Percentiles rank a stretch among this genome's conserved stretches.
phyloP scores from a whole-genome alignment of 345 rosid genomes.

The Microthlaspi erraticum region DNA sequence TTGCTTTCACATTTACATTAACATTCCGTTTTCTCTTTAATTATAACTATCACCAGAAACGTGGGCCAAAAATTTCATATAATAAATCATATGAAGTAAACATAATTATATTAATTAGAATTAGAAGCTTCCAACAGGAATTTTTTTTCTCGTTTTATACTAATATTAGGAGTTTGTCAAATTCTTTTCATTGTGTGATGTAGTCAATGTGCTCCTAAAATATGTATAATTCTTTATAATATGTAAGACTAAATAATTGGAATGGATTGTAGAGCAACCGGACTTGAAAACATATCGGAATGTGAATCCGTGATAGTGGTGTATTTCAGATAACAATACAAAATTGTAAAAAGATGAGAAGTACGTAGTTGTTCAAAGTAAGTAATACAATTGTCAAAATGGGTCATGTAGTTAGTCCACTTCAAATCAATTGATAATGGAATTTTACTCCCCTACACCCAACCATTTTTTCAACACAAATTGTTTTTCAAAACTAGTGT shows the following conservation, averaged over 20 bases:
- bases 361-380: slow-evolving; percentile 32
- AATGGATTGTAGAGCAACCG: slow-evolving; percentile 2
- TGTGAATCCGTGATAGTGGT: slow-evolving; percentile 38
- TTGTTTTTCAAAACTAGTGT: slow-evolving; percentile 1
- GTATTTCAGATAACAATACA: neutral
- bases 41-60: slow-evolving; percentile 16
- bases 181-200: neutral
- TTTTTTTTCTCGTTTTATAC: neutral
- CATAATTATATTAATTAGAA: neutral
- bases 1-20: slow-evolving; percentile 40
- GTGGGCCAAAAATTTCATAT: slow-evolving; percentile 12
- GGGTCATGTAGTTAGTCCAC: slow-evolving; percentile 43
- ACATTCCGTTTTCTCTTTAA: slow-evolving; percentile 22
- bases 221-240: neutral
- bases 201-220: neutral
- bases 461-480: slow-evolving; percentile 29
- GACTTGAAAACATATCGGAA: slow-evolving; percentile 17
- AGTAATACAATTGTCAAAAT: slow-evolving; percentile 40
- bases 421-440: slow-evolving; percentile 47
- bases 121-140: slow-evolving; percentile 32
- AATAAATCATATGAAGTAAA: neutral
- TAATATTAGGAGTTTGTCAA: slow-evolving; percentile 1
- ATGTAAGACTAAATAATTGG: neutral
- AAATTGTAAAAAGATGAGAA: slow-evolving; percentile 15
- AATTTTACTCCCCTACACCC: slow-evolving; percentile 44